Percentiles rank a stretch among this genome's conserved stretches.
phyloP scores from a whole-genome alignment of 495 filamentous ascomycete genomes.

The Penicillium samsonianum region DNA sequence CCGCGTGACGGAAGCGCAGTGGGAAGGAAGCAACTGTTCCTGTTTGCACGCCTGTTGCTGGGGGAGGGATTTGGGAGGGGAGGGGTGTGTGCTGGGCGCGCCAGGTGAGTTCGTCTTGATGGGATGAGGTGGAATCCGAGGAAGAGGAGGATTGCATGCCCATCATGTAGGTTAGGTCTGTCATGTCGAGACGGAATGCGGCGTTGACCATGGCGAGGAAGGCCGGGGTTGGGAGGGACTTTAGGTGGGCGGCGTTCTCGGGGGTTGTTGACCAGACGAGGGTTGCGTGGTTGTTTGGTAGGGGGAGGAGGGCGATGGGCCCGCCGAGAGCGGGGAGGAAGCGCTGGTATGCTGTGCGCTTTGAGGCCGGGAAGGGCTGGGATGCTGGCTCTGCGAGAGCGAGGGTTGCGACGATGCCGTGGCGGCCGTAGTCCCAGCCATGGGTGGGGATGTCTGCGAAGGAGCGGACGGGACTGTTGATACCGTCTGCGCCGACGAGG shows the following conservation, averaged over 20 bases:
- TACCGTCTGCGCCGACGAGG: constrained; percentile 90
- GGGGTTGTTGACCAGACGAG: constrained; percentile 94
- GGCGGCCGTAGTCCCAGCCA: constrained; percentile 91
- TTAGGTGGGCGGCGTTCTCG: constrained; percentile 73
- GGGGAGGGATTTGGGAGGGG: constrained; percentile 52
- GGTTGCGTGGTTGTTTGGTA: constrained; percentile 78
- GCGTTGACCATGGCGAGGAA: constrained; percentile 91
- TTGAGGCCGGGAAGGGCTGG: constrained; percentile 35
- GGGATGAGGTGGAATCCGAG: constrained; percentile 37
- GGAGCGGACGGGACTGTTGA: constrained; percentile 87
- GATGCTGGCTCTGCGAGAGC: constrained; percentile 56
- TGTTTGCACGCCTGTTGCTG: constrained; percentile 67
- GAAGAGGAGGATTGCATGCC: constrained; percentile 49
- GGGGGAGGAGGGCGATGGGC: constrained; percentile 84
- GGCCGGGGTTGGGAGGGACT: constrained; percentile 66
- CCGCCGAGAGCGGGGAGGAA: constrained; percentile 82
- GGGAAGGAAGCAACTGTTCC: constrained; percentile 89
- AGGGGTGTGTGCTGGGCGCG: constrained; percentile 67
- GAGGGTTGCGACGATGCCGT: constrained; percentile 90
- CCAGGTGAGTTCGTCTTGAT: constrained; percentile 80
- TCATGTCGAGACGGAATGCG: constrained; percentile 78
- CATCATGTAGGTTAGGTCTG: constrained; percentile 81
- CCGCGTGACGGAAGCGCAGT: constrained; percentile 83
- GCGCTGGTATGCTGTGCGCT: constrained; percentile 85
- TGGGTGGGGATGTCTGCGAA: constrained; percentile 83